These are phyloP conservation scores for Eruca vesicaria DNA, from an alignment of 441 rosid genomes.

Conservation along the genomic window DNA sequence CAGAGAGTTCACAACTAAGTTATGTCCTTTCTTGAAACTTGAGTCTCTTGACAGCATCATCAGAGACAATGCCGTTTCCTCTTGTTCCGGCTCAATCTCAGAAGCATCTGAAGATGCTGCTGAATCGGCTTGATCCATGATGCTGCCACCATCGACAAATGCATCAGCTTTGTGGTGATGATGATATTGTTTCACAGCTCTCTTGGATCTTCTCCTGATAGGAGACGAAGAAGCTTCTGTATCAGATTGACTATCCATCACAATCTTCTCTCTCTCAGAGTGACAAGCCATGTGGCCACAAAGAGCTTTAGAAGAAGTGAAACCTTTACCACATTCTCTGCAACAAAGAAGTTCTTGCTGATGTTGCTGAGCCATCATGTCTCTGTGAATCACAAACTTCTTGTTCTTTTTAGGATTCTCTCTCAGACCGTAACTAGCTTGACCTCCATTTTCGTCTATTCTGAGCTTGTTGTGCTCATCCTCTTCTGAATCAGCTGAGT, in stretches of 20 bases:
- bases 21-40: slow-evolving; percentile 48
- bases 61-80: slow-evolving; percentile 80
- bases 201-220: slow-evolving; percentile 59
- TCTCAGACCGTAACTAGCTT: slow-evolving; percentile 64
- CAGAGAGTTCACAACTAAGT: slow-evolving; percentile 45
- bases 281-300: slow-evolving; percentile 98
- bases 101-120: slow-evolving; percentile 44
- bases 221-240: slow-evolving; percentile 67
- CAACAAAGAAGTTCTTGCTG: slow-evolving; percentile 52
- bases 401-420: slow-evolving; percentile 74
- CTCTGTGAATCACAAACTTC: slow-evolving; percentile 55
- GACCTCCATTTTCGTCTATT: slow-evolving; percentile 48
- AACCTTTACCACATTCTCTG: slow-evolving; percentile 92
- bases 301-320: slow-evolving; percentile 79
- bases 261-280: slow-evolving; percentile 55
- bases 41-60: slow-evolving; percentile 92
- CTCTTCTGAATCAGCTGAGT: slow-evolving; percentile 40
- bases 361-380: slow-evolving; percentile 20
- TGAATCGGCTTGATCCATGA: slow-evolving; percentile 30
- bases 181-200: slow-evolving; percentile 44
- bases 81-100: slow-evolving; percentile 77
- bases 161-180: slow-evolving; percentile 14
- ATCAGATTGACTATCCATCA: slow-evolving; percentile 66
- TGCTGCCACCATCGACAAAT: slow-evolving; percentile 1
- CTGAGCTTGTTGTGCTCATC: slow-evolving; percentile 39